Conservation (phyloP, 2,329 filamentous ascomycete species). For the Dothistroma pini region DNA sequence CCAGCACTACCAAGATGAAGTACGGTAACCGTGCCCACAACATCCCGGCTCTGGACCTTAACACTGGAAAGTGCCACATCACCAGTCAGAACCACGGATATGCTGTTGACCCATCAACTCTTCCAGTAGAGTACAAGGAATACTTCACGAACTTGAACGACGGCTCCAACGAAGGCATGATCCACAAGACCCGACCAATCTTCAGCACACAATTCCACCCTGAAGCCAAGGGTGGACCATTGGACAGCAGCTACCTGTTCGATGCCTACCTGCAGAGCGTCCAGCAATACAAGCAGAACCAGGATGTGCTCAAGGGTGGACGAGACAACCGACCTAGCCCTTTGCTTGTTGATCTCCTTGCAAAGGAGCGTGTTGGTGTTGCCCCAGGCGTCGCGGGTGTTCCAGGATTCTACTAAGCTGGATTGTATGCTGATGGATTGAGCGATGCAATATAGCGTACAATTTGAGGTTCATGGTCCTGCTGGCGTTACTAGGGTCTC, state of each 20-base stretch:
- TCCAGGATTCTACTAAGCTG: background rate
- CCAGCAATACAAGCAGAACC: slow-evolving; percentile 79
- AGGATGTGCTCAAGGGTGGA: slow-evolving; percentile 64
- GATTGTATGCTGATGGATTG: background rate
- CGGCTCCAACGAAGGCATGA: slow-evolving; percentile 94
- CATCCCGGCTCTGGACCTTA: slow-evolving; percentile 91
- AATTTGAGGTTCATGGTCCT: background rate
- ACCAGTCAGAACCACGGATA: slow-evolving; percentile 99
- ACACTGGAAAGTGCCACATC: slow-evolving; percentile 96
- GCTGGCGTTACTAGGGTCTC: background rate
- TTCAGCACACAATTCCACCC: slow-evolving; percentile 99
- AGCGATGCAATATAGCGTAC: background rate
- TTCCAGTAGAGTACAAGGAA: slow-evolving; percentile 87
- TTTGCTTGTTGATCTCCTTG: slow-evolving; percentile 82
- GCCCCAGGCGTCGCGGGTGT: slow-evolving; percentile 33
- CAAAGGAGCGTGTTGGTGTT: slow-evolving; percentile 93
- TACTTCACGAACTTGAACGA: slow-evolving; percentile 99
- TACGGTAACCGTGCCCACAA: slow-evolving; percentile 99
- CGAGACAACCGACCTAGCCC: slow-evolving; percentile 85
- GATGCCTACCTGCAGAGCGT: slow-evolving; percentile 94
- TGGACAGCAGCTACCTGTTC: slow-evolving; percentile 94
- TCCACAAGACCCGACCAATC: slow-evolving; percentile 92
- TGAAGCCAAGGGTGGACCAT: slow-evolving; percentile 93
- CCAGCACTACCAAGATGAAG: slow-evolving; percentile 93
- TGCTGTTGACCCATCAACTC: slow-evolving; percentile 79